Evolutionary conservation across 2,329 filamentous ascomycete genomes (phyloP), one percentile per base, ranked within the genome.

Genomic region (Dryadomyces sulphureus): DNA sequence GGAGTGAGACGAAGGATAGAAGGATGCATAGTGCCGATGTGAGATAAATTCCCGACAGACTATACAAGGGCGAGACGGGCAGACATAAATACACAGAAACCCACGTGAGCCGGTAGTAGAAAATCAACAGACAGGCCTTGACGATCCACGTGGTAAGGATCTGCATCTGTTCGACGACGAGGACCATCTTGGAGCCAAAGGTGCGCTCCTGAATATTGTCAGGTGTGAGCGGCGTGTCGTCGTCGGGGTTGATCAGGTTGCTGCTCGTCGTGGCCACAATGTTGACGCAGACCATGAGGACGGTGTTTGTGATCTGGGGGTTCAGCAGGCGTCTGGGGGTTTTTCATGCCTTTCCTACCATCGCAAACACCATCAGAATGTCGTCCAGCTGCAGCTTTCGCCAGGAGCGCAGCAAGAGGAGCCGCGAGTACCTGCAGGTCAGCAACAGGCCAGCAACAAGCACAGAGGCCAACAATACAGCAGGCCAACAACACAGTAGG

Each of bases 81-180:
- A 6, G n/a, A 24, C 14, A 19, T 25, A 20, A 16, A 7, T 3
- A 9, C 20, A 34, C 45, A 19, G 25, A 0, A 12, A 61, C 66
- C 47, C 46, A 69, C 62, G 72, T 74, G 49, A 78, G 60, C 39
- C 73, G 70, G 51, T 67, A 62, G 52, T 75, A 78, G 64, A 78
- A 68, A 50, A 77, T 59, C 30, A 79, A 55, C 50, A 79, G 62
- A 53, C 74, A 78, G 8, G 63, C 58, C 56, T 79, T 79, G 51
- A 76, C 64, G 0, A 63, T 58, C 69, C 72, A 79, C 25, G 73
- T 72, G 9, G 71, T 68, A 45, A 76, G 62, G 17, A 79, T 63
- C 62, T 83, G 81, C 54, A 72, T 69, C 58, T 79, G 66, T 52
- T 81, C 77, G 3, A 74, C 71, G 8, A 78, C 69, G 34, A 79